phyloP scores from a whole-genome alignment of 805 yeast species.

The Sungouiella blattae region DNA sequence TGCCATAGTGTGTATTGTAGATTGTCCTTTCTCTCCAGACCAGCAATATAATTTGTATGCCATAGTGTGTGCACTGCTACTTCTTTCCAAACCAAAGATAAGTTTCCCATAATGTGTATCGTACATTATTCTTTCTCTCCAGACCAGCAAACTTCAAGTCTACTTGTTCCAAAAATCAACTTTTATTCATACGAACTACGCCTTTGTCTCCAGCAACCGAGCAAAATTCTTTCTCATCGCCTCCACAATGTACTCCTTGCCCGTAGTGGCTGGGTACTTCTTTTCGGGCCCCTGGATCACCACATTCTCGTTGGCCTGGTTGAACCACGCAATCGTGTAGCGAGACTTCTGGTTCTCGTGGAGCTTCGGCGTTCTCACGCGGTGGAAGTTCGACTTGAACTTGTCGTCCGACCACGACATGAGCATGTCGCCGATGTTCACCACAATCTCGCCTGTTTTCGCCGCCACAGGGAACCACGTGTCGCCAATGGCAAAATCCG shows the following conservation, averaged over 20 bases:
- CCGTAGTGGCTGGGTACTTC: constrained; percentile 21
- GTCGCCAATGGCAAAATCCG: constrained; percentile 31
- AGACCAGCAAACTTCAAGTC: no score
- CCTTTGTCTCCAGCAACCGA: constrained; percentile 3
- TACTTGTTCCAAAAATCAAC: no score
- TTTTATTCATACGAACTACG: no score
- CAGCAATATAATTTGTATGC: no score
- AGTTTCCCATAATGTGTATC: no score
- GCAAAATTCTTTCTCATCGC: constrained; percentile 30
- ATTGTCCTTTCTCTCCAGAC: no score
- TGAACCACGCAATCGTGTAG: constrained; percentile 31
- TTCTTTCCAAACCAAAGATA: no score
- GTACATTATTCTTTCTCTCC: no score
- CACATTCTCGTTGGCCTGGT: constrained; percentile 30
- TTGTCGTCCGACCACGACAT: constrained; percentile 36
- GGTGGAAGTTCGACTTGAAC: constrained; percentile 30
- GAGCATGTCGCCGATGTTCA: constrained; percentile 36
- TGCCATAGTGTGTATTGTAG: no score
- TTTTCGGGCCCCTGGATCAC: constrained; percentile 14
- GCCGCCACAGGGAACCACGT: constrained; percentile 33
- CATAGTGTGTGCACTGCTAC: no score
- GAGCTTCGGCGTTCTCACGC: constrained; percentile 26
- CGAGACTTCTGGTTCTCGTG: constrained; percentile 27
- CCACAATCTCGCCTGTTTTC: constrained; percentile 29
- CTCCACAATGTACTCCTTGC: constrained; percentile 27